Evolutionary conservation across 177 flowering plant species (phyloP), one percentile per base, ranked within the genome.

Genomic region (Vitis hybrid): DNA sequence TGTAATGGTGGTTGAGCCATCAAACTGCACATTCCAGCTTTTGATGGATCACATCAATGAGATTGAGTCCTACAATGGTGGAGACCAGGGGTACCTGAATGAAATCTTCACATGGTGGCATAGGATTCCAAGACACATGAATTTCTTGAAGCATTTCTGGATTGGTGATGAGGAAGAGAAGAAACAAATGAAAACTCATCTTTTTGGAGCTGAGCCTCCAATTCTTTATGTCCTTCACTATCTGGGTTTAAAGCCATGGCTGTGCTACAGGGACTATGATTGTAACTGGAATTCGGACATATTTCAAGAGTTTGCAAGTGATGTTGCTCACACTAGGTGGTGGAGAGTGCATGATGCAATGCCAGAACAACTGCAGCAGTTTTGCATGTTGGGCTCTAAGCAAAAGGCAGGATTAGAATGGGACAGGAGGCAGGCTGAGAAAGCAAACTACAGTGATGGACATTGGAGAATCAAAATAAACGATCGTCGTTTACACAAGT

Each of bases 91-190:
- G 0, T 94, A 86, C 77, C 68, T 94, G 61, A 94, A 94, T 65
- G 97, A 92, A 73, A 79, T 89, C 9, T 92, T 92, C 64, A 90
- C 91, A 18, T 90, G 97, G 97, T 94, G 98, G 98, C 98, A 94
- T 45, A 75, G 97, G 45, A 82, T 82, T 67, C 96, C 94, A 0
- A 70, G 64, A 12, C 84, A 76, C 50, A 75, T 89, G 83, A 94
- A 94, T 70, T 87, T 83, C 73, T 74, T 92, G 69, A 94, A 90
- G 72, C 72, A 86, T 70, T 75, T 92, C 69, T 79, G 84, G 85
- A 10, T 62, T 2, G 82, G 87, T 1, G 80, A 88, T 18, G 79
- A 78, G 26, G 88, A 76, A 57, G 74, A 72, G 12, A 67, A 51
- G 45, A 86, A 72, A 16, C 71, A 61, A 55, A 81, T 60, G 80